phyloP scores from a whole-genome alignment of 441 rosid species.

The Pelargonium australe region DNA sequence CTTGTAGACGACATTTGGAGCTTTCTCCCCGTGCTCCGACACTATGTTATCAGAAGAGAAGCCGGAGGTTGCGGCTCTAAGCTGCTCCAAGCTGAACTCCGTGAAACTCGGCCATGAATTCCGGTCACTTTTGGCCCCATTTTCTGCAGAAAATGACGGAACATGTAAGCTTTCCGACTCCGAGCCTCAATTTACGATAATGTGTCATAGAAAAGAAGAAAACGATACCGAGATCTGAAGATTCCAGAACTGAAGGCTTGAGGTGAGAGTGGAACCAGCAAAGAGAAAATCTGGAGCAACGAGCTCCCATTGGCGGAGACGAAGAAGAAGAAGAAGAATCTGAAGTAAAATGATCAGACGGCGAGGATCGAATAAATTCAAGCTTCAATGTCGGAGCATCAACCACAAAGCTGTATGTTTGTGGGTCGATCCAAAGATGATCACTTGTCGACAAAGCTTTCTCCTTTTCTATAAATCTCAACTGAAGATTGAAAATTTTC shows the following conservation, averaged over 20 bases:
- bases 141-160: neutral
- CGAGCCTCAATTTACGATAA: neutral
- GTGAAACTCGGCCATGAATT: slow-evolving; percentile 16
- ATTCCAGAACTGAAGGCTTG: slow-evolving; percentile 2
- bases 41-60: slow-evolving; percentile 51
- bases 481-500: too few species aligned
- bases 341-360: neutral
- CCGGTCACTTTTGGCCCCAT: neutral
- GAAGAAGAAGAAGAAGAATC: neutral
- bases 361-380: too few species aligned
- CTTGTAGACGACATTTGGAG: slow-evolving; percentile 27
- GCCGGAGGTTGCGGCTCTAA: slow-evolving; percentile 37
- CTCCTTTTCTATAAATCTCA: too few species aligned
- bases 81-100: slow-evolving; percentile 20
- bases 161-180: neutral
- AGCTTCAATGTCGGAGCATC: too few species aligned
- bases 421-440: too few species aligned
- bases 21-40: slow-evolving; percentile 73
- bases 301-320: slow-evolving; percentile 3
- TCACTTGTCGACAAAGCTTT: too few species aligned
- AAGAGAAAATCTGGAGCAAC: slow-evolving; percentile 2
- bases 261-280: slow-evolving; percentile 4
- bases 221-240: slow-evolving; percentile 6
- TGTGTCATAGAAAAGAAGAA: neutral
- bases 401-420: too few species aligned